These are phyloP conservation scores for Starmerella roubikii DNA, from an alignment of 805 yeast genomes.

Conservation along the genomic window DNA sequence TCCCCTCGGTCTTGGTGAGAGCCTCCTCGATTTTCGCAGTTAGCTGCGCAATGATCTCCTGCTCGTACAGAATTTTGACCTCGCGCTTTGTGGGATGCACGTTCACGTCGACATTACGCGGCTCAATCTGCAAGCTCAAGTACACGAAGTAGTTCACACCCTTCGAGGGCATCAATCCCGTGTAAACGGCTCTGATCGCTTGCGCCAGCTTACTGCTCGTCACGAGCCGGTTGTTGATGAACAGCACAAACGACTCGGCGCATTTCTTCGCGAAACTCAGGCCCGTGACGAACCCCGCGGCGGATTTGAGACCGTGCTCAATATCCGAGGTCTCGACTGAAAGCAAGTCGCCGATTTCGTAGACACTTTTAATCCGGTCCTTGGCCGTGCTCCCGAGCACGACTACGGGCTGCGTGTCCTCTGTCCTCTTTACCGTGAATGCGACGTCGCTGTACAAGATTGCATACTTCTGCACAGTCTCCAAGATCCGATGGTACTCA, in stretches of 20 bases:
- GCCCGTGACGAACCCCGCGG: slow-evolving; percentile 52
- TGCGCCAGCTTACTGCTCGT: slow-evolving; percentile 66
- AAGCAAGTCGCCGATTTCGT: slow-evolving; percentile 16
- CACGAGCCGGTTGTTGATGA: slow-evolving; percentile 75
- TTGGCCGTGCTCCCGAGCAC: slow-evolving; percentile 34
- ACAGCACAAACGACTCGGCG: slow-evolving; percentile 53
- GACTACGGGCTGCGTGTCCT: slow-evolving; percentile 59
- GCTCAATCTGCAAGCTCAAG: slow-evolving; percentile 49
- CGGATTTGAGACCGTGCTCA: slow-evolving; percentile 37
- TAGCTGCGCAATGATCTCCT: slow-evolving; percentile 61
- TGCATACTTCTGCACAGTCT: slow-evolving; percentile 72
- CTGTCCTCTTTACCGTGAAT: slow-evolving; percentile 65
- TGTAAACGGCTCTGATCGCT: slow-evolving; percentile 49
- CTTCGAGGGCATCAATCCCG: slow-evolving; percentile 64
- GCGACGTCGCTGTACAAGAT: slow-evolving; percentile 48
- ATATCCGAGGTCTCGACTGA: slow-evolving; percentile 37
- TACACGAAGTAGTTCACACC: slow-evolving; percentile 57
- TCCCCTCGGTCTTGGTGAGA: slow-evolving; percentile 46
- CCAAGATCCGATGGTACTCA: slow-evolving; percentile 64
- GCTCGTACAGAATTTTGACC: slow-evolving; percentile 73
- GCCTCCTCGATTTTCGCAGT: slow-evolving; percentile 36
- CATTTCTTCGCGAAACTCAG: slow-evolving; percentile 61
- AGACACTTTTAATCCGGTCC: slow-evolving; percentile 63
- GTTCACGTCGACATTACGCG: slow-evolving; percentile 74
- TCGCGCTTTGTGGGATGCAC: slow-evolving; percentile 93